Conservation (phyloP, 768 basidiomycete genomes). For the Hericium coralloides region DNA sequence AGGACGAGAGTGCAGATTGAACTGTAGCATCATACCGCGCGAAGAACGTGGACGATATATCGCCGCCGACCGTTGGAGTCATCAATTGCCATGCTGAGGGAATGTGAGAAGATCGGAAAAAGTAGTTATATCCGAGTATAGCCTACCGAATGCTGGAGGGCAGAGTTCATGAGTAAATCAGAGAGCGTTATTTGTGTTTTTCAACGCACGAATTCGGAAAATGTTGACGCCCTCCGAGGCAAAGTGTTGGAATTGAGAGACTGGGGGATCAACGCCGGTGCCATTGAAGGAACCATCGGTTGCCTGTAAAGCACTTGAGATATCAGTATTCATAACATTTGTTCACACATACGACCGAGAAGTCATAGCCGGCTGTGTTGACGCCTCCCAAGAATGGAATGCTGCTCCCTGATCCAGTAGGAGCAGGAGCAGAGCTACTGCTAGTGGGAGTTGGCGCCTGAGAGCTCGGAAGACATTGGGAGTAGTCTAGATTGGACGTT, state of each 20-base stretch:
- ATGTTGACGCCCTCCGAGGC: conserved; percentile 38
- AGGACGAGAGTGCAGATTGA: conserved; percentile 34
- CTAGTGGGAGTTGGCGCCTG: conserved; percentile 8
- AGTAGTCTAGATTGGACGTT: conserved; percentile 18
- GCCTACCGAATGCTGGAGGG: conserved; percentile 22
- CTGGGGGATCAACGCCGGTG: conserved; percentile 28
- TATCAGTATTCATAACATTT: not conserved
- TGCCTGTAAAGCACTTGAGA: conserved; percentile 13
- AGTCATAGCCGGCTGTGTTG: conserved; percentile 38
- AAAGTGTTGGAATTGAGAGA: conserved; percentile 40
- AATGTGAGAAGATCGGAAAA: not conserved
- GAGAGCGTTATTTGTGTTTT: not conserved
- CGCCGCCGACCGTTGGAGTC: conserved; percentile 40
- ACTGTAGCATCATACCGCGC: conserved; percentile 39
- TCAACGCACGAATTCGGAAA: conserved; percentile 32
- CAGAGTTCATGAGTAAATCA: not conserved
- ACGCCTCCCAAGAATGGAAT: conserved; percentile 37
- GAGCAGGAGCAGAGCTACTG: conserved; percentile 3
- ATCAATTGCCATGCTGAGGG: conserved; percentile 42
- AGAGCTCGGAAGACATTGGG: conserved; percentile 22
- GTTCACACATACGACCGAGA: conserved; percentile 27
- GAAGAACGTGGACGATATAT: conserved; percentile 37
- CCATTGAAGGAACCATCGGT: conserved; percentile 39
- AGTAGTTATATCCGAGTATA: no score
- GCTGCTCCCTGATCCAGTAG: conserved; percentile 15